These are phyloP conservation scores for Tylopilus intermedius DNA, from an alignment of 768 basidiomycete species.

Conservation along the genomic window DNA sequence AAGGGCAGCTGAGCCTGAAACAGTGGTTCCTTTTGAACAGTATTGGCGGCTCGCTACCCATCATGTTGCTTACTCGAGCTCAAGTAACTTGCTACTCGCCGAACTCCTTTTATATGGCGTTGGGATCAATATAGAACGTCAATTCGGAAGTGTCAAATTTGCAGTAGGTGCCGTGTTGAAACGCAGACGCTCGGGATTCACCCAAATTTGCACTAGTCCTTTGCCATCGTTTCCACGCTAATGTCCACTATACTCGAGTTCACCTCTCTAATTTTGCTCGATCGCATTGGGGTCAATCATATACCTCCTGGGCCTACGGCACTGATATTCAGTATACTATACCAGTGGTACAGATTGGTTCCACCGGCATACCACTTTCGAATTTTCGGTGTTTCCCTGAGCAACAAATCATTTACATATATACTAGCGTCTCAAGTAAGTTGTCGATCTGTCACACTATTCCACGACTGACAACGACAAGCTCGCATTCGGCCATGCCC, in stretches of 20 bases:
- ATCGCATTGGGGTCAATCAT: conserved; percentile 64
- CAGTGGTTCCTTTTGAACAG: conserved; percentile 39
- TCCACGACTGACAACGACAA: conserved; percentile 27
- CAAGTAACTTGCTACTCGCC: conserved; percentile 77
- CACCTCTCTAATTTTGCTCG: conserved; percentile 55
- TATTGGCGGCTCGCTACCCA: conserved; percentile 80
- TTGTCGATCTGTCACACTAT: neutral
- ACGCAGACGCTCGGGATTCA: neutral
- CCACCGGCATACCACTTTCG: conserved; percentile 73
- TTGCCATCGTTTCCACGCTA: conserved; percentile 60
- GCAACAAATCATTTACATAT: conserved; percentile 74
- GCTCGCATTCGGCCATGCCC: conserved; percentile 66
- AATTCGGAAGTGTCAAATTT: conserved; percentile 84
- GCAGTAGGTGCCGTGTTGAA: conserved; percentile 50
- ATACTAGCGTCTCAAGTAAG: conserved; percentile 67
- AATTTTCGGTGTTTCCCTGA: conserved; percentile 67
- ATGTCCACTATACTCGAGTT: conserved; percentile 69
- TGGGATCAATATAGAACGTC: conserved; percentile 70
- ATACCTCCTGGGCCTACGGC: conserved; percentile 75
- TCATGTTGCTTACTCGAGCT: conserved; percentile 75
- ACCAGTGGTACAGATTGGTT: conserved; percentile 76
- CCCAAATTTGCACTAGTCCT: conserved; percentile 53
- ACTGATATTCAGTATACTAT: conserved; percentile 73
- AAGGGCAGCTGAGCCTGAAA: conserved; percentile 31
- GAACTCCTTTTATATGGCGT: conserved; percentile 70